A percentile compares a stretch with the other conserved stretches of the same genome.
Evolutionary conservation across 2,329 filamentous ascomycete species (phyloP).

Genomic region (Septoria linicola): DNA sequence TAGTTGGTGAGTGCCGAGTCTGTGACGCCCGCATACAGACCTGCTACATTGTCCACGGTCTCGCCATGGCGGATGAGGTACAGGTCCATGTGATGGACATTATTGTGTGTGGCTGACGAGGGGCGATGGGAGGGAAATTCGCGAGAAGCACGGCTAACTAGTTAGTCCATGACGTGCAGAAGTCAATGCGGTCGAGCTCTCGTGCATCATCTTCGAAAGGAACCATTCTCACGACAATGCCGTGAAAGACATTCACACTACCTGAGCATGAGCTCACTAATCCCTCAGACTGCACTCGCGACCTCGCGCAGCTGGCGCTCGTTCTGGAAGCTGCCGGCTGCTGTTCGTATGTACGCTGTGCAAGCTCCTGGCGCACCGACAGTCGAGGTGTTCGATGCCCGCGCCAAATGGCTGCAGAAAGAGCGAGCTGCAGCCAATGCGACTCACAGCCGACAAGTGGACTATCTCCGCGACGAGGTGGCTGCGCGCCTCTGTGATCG

Average conservation of each 20-base stretch:
- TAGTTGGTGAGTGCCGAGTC: constrained; percentile 81
- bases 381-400: constrained; percentile 87
- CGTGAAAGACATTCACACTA: no score
- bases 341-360: constrained; percentile 62
- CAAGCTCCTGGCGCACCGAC: constrained; percentile 73
- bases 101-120: neutral
- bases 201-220: no score
- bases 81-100: constrained; percentile 6
- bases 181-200: no score
- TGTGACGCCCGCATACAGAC: constrained; percentile 74
- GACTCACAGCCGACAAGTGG: constrained; percentile 72
- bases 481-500: constrained; percentile 81
- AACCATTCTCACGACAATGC: no score
- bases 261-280: constrained; percentile 26
- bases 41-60: constrained; percentile 81
- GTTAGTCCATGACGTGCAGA: no score
- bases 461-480: constrained; percentile 93
- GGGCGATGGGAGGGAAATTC: no score
- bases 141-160: no score
- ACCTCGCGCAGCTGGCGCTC: constrained; percentile 1
- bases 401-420: constrained; percentile 85
- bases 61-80: constrained; percentile 60
- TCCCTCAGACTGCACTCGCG: constrained; percentile 8
- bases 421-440: constrained; percentile 74
- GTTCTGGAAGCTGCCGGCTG: neutral